Evolutionary conservation across 495 filamentous ascomycete species (phyloP).

Genomic region (Penicillium verhagenii): DNA sequence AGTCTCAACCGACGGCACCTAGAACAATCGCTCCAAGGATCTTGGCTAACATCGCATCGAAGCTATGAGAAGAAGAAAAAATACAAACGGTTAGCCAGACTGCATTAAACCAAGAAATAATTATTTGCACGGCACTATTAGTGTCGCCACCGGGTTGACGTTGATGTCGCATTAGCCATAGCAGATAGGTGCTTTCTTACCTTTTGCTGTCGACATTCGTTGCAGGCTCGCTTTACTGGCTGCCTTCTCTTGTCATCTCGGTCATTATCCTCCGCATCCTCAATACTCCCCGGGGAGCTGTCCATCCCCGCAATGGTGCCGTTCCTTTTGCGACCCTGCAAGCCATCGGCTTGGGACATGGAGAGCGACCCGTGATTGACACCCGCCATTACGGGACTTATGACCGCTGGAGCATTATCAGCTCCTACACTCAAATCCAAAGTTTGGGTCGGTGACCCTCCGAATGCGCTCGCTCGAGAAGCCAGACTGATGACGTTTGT

Average conservation of each 20-base stretch:
- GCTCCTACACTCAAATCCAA: conserved; percentile 24
- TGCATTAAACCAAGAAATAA: background rate
- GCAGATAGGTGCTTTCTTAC: conserved; percentile 41
- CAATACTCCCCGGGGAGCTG: conserved; percentile 69
- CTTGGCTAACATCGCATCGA: conserved; percentile 87
- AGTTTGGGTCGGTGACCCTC: conserved; percentile 33
- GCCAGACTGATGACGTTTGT: conserved; percentile 42
- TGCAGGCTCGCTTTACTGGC: conserved; percentile 85
- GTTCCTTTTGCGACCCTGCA: conserved; percentile 47
- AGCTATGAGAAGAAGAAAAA: conserved; percentile 64
- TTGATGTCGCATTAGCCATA: conserved; percentile 5
- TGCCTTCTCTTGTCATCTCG: conserved; percentile 63
- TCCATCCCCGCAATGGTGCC: conserved; percentile 51
- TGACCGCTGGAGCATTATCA: conserved; percentile 42
- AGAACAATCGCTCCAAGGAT: conserved; percentile 76
- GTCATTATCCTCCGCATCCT: conserved; percentile 61
- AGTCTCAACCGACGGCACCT: conserved; percentile 84
- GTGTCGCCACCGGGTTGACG: background rate
- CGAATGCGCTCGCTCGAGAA: conserved; percentile 39
- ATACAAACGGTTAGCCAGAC: conserved; percentile 8
- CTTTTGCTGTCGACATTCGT: conserved; percentile 95
- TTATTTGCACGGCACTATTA: background rate
- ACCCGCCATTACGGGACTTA: conserved; percentile 46
- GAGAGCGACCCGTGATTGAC: conserved; percentile 37
- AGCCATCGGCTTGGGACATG: conserved; percentile 32